phyloP scores from a whole-genome alignment of 371 early-diverging fungal species.

The Mortierella sp. region DNA sequence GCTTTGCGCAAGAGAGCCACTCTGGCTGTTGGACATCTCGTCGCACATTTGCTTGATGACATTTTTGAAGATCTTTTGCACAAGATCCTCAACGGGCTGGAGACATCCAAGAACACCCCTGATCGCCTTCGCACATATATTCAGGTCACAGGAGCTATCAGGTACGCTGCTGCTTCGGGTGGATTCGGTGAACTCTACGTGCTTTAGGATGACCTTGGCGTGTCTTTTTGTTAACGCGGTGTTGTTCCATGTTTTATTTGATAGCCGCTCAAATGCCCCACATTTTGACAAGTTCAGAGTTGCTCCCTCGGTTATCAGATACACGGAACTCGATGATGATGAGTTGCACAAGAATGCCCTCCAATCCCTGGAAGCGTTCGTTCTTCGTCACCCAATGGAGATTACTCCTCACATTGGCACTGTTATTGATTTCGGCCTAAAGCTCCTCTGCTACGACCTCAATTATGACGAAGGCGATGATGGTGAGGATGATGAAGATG shows the following conservation, averaged over 20 bases:
- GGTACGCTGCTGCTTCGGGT: conserved; percentile 57
- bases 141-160: conserved; percentile 77
- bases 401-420: conserved; percentile 69
- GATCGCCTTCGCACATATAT: conserved; percentile 80
- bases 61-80: conserved; percentile 72
- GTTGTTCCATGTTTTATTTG: too few relatives aligned
- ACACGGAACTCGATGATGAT: conserved; percentile 77
- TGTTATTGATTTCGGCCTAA: conserved; percentile 71
- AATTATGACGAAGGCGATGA: conserved; percentile 89
- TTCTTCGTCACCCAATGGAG: conserved; percentile 81
- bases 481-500: conserved; percentile 78
- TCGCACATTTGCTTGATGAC: conserved; percentile 75
- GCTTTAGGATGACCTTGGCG: too few relatives aligned
- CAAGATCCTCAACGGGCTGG: conserved; percentile 58
- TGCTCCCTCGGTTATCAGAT: conserved; percentile 72
- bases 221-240: too few relatives aligned
- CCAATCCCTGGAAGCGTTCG: conserved; percentile 86
- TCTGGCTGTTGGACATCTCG: conserved; percentile 78
- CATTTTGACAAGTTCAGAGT: conserved; percentile 76
- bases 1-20: conserved; percentile 88
- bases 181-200: too few relatives aligned
- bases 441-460: conserved; percentile 87
- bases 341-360: conserved; percentile 89
- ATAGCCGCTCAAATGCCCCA: conserved; percentile 78
- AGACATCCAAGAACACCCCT: conserved; percentile 58